phyloP scores from a whole-genome alignment of 306 rosid genomes.

The Trifolium pratense region DNA sequence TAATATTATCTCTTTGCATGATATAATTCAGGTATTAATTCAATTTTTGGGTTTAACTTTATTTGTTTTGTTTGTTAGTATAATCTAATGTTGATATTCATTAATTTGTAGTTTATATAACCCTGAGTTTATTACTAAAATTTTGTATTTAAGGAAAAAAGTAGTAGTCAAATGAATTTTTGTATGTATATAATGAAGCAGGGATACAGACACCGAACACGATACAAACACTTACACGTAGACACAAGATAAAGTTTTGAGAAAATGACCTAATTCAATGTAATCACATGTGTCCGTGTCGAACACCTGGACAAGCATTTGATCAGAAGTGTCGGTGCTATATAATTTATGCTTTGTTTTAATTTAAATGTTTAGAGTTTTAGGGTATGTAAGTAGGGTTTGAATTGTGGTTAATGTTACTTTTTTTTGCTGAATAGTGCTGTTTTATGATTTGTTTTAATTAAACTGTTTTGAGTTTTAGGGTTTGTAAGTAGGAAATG shows the following conservation, averaged over 20 bases:
- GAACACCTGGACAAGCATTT: too few relatives aligned
- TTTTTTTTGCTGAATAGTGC: not conserved
- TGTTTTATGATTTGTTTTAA: not conserved
- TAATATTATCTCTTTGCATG: conserved; percentile 85
- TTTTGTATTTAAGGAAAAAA: conserved; percentile 9
- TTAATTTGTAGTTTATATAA: not conserved
- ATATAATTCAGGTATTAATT: conserved; percentile 73
- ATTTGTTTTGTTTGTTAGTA: not conserved
- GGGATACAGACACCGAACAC: too few relatives aligned
- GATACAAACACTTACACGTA: too few relatives aligned
- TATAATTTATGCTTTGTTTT: not conserved
- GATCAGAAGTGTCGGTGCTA: too few relatives aligned
- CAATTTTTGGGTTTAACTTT: not conserved
- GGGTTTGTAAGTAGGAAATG: not conserved
- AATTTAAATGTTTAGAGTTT: not conserved
- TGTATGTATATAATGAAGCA: not conserved
- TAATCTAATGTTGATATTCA: conserved; percentile 11
- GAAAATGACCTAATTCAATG: too few relatives aligned
- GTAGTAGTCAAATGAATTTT: not conserved
- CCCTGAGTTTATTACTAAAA: not conserved
- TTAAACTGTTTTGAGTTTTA: conserved; percentile 3
- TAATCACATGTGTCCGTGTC: too few relatives aligned
- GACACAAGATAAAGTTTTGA: too few relatives aligned
- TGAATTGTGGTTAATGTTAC: not conserved
- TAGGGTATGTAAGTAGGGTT: not conserved